Conservation (phyloP, 108 stramenopile genomes). For the Cyclotella atomus region DNA sequence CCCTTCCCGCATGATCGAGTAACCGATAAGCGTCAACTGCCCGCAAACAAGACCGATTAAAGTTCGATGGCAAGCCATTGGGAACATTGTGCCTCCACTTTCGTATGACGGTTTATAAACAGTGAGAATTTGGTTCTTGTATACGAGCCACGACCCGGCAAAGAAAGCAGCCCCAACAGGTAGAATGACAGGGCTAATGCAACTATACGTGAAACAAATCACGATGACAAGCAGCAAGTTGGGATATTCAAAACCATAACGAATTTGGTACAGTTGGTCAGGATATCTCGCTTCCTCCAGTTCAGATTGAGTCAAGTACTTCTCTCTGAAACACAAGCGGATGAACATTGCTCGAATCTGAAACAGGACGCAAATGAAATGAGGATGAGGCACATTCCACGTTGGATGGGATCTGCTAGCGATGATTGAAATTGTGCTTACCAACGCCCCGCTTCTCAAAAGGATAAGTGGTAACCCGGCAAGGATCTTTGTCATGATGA, state of each 20-base stretch:
- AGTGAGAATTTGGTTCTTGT: slow-evolving; percentile 89
- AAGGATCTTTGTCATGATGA: slow-evolving; percentile 88
- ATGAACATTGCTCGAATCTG: slow-evolving; percentile 65
- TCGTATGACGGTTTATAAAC: slow-evolving; percentile 72
- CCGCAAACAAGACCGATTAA: slow-evolving; percentile 56
- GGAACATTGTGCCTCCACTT: slow-evolving; percentile 70
- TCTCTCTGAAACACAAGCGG: slow-evolving; percentile 60
- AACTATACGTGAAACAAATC: slow-evolving; percentile 80
- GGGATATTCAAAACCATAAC: slow-evolving; percentile 89
- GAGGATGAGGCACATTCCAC: too few relatives aligned
- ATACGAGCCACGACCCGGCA: slow-evolving; percentile 75
- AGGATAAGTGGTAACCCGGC: slow-evolving; percentile 87
- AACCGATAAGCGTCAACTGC: slow-evolving; percentile 59
- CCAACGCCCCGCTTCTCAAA: slow-evolving; percentile 66
- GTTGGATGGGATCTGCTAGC: too few relatives aligned
- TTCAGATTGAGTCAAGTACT: slow-evolving; percentile 78
- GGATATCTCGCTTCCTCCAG: slow-evolving; percentile 63
- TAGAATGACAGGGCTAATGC: slow-evolving; percentile 85
- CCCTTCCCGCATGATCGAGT: slow-evolving; percentile 46
- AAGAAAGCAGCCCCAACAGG: slow-evolving; percentile 85
- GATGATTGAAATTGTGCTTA: too few relatives aligned
- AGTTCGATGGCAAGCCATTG: slow-evolving; percentile 62
- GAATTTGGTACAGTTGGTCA: slow-evolving; percentile 17
- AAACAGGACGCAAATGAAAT: too few relatives aligned
- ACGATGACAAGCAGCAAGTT: slow-evolving; percentile 83